Percentiles rank a stretch among this genome's conserved stretches.
Evolutionary conservation across 192 early-diverging fungal genomes (phyloP).

Genomic region (Bifiguratus adelaidae): DNA sequence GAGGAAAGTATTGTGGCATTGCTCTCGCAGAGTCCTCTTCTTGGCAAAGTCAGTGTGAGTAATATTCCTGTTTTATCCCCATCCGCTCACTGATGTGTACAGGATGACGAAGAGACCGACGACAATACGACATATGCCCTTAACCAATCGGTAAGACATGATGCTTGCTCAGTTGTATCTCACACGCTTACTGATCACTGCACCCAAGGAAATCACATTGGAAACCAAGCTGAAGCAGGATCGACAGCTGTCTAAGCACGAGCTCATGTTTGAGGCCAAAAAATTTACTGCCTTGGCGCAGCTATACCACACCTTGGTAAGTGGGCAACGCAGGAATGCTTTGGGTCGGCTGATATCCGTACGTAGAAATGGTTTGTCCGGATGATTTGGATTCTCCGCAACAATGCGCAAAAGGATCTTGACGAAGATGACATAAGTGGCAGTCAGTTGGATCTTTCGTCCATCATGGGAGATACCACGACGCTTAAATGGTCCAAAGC

Average conservation of each 20-base stretch:
- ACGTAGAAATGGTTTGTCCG: constrained; percentile 56
- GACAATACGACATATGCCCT: constrained; percentile 12
- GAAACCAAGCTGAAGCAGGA: constrained; percentile 75
- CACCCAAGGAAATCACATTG: constrained; percentile 53
- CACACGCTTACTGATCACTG: background rate
- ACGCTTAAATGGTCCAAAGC: too few species aligned
- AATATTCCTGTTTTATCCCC: background rate
- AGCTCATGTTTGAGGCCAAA: constrained; percentile 79
- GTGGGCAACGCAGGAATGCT: constrained; percentile 22
- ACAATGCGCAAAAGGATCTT: too few species aligned
- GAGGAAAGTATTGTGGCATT: constrained; percentile 27
- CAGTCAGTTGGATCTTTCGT: too few species aligned
- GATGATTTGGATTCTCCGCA: constrained; percentile 39
- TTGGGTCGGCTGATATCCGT: constrained; percentile 3
- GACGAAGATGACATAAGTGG: too few species aligned
- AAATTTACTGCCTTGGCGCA: constrained; percentile 60
- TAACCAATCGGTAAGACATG: constrained; percentile 16
- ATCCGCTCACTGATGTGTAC: background rate
- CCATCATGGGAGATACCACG: too few species aligned
- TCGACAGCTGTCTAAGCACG: constrained; percentile 59
- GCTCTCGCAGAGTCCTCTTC: constrained; percentile 26
- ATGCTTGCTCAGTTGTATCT: background rate
- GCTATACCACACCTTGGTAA: constrained; percentile 78
- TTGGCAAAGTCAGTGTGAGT: constrained; percentile 18
- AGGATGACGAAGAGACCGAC: constrained; percentile 7